These are phyloP conservation scores for Goniomonas avonlea DNA, from an alignment of 78 protist genomes.

Conservation along the genomic window DNA sequence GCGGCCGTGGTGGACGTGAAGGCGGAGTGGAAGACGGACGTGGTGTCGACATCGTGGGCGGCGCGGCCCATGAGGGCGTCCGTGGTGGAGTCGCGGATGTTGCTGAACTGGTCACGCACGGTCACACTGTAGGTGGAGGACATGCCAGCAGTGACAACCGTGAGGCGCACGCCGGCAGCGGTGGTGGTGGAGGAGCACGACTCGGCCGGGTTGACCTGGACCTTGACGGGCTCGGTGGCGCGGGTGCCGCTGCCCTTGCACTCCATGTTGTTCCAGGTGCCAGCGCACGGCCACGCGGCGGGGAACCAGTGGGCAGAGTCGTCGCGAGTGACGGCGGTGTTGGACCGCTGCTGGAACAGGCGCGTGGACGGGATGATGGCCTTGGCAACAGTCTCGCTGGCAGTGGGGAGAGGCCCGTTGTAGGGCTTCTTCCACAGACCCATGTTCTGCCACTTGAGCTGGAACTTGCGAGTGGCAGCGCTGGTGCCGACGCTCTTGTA, in stretches of 20 bases:
- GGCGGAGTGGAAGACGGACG: not conserved
- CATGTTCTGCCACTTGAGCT: conserved; percentile 1
- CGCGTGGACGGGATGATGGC: not conserved
- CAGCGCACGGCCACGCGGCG: not conserved
- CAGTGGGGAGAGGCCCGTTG: not conserved
- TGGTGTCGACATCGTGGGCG: not conserved
- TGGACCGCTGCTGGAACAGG: not conserved
- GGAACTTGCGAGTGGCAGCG: not conserved
- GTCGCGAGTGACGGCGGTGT: not conserved
- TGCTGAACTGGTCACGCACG: conserved; percentile 18
- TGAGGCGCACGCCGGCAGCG: not conserved
- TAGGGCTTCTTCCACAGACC: not conserved
- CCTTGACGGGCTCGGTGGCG: conserved; percentile 2
- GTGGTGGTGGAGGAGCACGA: not conserved
- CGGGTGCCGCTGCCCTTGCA: conserved; percentile 13
- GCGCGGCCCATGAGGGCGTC: conserved; percentile 28
- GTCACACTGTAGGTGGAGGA: conserved; percentile 16
- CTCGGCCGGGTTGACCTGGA: conserved; percentile 2
- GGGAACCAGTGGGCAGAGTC: not conserved
- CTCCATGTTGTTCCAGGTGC: not conserved
- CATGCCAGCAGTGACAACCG: conserved; percentile 1
- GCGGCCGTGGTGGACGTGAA: not conserved
- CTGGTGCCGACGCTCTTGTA: not conserved
- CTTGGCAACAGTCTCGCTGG: not conserved
- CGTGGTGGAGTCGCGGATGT: conserved; percentile 1